Evolutionary conservation across 2,329 filamentous ascomycete species (phyloP).

Genomic region (Penicillium fuscoglaucum): DNA sequence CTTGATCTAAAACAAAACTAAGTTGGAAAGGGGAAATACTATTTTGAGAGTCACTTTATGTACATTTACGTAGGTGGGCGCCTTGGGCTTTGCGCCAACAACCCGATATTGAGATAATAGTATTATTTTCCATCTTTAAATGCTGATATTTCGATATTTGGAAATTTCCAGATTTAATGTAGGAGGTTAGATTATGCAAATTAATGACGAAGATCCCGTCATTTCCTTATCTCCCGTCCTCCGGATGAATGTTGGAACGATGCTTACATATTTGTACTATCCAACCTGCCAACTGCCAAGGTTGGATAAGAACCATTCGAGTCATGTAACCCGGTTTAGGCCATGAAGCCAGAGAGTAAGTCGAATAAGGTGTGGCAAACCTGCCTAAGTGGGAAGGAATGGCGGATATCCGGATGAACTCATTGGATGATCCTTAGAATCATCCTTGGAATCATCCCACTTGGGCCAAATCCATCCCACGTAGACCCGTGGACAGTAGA

Average conservation of each 20-base stretch:
- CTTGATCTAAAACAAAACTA: background rate
- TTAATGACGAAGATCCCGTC: background rate
- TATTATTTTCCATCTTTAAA: too few relatives aligned
- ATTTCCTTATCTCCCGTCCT: background rate
- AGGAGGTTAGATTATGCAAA: too few relatives aligned
- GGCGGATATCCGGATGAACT: background rate
- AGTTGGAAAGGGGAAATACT: background rate
- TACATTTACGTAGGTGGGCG: background rate
- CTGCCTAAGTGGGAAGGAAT: background rate
- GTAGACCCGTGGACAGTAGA: background rate
- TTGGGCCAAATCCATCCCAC: background rate
- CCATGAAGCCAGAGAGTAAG: background rate
- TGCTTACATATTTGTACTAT: background rate
- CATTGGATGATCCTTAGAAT: background rate
- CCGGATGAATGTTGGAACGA: background rate
- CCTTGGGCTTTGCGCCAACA: background rate
- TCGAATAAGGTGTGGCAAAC: conserved; percentile 14
- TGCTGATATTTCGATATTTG: too few relatives aligned
- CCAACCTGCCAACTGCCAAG: too few relatives aligned
- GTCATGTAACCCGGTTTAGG: background rate
- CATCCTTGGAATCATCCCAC: background rate
- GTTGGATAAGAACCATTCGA: too few relatives aligned
- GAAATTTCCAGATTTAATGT: too few relatives aligned
- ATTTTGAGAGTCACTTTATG: background rate
- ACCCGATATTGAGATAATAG: too few relatives aligned